These are phyloP conservation scores for Apiospora marii DNA, from an alignment of 2,329 filamentous ascomycete species.

Conservation along the genomic window DNA sequence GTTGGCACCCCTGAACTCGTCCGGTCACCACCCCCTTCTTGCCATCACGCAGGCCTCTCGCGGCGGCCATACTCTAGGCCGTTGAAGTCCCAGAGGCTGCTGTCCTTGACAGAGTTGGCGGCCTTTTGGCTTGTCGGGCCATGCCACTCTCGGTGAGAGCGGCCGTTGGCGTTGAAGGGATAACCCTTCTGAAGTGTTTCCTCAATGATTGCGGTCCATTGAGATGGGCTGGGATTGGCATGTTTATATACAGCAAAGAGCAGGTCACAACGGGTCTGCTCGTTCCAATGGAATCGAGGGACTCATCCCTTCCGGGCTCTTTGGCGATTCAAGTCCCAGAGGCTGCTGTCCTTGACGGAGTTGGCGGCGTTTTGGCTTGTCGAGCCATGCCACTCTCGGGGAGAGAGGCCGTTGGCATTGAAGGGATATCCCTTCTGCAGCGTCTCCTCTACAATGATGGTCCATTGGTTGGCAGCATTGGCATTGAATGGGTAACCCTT, in stretches of 20 bases:
- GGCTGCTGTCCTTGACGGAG: too few relatives aligned
- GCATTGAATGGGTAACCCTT: slow-evolving; percentile 49
- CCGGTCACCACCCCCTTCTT: too few relatives aligned
- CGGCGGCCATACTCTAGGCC: too few relatives aligned
- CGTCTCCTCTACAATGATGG: slow-evolving; percentile 43
- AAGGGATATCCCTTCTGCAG: slow-evolving; percentile 48
- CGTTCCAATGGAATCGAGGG: slow-evolving; percentile 37
- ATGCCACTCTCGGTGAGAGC: too few relatives aligned
- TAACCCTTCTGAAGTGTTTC: slow-evolving; percentile 47
- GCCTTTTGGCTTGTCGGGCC: too few relatives aligned
- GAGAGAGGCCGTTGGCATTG: slow-evolving; percentile 29
- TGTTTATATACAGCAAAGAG: slow-evolving; percentile 47
- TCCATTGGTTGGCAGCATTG: slow-evolving; percentile 40
- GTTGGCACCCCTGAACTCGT: too few relatives aligned
- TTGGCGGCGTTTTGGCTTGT: too few relatives aligned
- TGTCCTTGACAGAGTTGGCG: too few relatives aligned
- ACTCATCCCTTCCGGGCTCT: not conserved
- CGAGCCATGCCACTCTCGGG: too few relatives aligned
- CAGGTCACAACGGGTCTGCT: slow-evolving; percentile 47
- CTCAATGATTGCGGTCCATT: slow-evolving; percentile 43
- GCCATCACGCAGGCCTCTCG: too few relatives aligned
- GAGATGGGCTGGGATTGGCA: slow-evolving; percentile 43
- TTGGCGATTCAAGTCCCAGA: too few relatives aligned
- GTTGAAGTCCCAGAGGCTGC: too few relatives aligned
- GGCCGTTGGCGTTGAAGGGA: slow-evolving; percentile 40